Evolutionary conservation across 495 filamentous ascomycete genomes (phyloP), one percentile per base, ranked within the genome.

Genomic region (Aspergillus indologenus): DNA sequence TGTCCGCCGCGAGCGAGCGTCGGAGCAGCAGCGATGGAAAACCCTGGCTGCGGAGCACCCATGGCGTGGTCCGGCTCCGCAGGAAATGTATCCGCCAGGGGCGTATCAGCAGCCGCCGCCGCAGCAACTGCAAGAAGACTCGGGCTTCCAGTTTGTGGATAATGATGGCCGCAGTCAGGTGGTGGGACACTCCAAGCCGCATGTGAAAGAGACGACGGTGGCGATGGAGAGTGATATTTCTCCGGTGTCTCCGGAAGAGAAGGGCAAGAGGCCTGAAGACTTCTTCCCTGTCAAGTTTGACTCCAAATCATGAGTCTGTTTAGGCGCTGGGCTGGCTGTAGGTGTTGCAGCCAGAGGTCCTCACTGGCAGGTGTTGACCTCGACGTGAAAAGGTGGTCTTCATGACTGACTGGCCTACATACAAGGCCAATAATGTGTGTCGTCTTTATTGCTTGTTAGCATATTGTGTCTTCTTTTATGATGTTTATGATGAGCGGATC

Each of bases 111-210:
- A 51, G 48, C 23, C 7, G 23, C 48, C 31, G 48, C 23, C 15
- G 24, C 48, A 50, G 48, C 48, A 15, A 19, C 45, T 23, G 45
- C 61, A 62, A 18, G 54, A 66, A 20, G 65, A 62, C 0, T 15
- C 53, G 1, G 68, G 68, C 12, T 64, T 72, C 23, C 68, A 61
- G 1, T 69, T 71, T 23, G 53, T 69, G n/a, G 68, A 71, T 44
- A 68, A 44, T 14, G 63, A 72, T 49, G 70, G 68, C 0, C 64
- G 62, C 20, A 54, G 40, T 0, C 66, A 66, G 5, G 53, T 66
- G 31, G 56, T 63, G 21, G 62, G 59, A n/a, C 61, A 61, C 22
- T 56, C 56, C 17, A 58, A 58, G 42, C n/a, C 42, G 15, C 34
- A 29, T 19, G 51, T 54, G 23, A 53, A 58, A 19, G 62, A 61